Conservation (phyloP, 495 filamentous ascomycete genomes). For the Podospora sp. region DNA sequence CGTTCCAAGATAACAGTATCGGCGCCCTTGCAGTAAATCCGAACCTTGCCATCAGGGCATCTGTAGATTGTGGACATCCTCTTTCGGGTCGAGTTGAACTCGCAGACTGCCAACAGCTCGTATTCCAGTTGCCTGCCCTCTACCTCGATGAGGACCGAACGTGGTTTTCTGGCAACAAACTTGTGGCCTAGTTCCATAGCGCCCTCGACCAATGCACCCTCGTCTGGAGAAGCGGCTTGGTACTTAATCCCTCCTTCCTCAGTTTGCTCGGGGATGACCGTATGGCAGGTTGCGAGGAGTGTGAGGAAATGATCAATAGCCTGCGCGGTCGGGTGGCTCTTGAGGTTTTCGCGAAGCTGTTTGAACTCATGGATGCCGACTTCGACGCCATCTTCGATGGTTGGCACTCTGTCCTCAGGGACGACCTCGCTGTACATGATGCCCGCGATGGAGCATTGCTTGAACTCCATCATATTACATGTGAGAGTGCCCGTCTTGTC, state of each 20-base stretch:
- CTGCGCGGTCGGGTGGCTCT: conserved; percentile 64
- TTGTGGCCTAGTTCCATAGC: conserved; percentile 82
- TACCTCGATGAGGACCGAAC: conserved; percentile 77
- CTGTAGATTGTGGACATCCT: conserved; percentile 97
- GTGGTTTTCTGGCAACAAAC: conserved; percentile 87
- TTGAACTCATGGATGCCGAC: conserved; percentile 89
- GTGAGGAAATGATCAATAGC: conserved; percentile 89
- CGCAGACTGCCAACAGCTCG: conserved; percentile 91
- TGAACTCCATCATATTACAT: conserved; percentile 99
- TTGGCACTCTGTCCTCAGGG: conserved; percentile 85
- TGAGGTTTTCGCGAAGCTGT: conserved; percentile 69
- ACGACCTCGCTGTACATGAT: conserved; percentile 94
- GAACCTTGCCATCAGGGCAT: conserved; percentile 93
- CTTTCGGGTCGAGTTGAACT: conserved; percentile 98
- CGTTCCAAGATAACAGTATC: conserved; percentile 97
- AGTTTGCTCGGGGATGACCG: conserved; percentile 89
- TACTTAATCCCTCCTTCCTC: conserved; percentile 88
- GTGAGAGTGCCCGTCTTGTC: conserved; percentile 99
- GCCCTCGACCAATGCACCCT: conserved; percentile 94
- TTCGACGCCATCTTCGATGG: conserved; percentile 71
- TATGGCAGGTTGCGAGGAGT: conserved; percentile 90
- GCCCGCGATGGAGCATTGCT: conserved; percentile 88
- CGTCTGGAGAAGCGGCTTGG: conserved; percentile 96
- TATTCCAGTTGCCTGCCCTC: conserved; percentile 75
- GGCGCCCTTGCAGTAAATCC: conserved; percentile 93